These are phyloP conservation scores for Lenzites betulinus DNA, from an alignment of 768 basidiomycete genomes.

Conservation along the genomic window DNA sequence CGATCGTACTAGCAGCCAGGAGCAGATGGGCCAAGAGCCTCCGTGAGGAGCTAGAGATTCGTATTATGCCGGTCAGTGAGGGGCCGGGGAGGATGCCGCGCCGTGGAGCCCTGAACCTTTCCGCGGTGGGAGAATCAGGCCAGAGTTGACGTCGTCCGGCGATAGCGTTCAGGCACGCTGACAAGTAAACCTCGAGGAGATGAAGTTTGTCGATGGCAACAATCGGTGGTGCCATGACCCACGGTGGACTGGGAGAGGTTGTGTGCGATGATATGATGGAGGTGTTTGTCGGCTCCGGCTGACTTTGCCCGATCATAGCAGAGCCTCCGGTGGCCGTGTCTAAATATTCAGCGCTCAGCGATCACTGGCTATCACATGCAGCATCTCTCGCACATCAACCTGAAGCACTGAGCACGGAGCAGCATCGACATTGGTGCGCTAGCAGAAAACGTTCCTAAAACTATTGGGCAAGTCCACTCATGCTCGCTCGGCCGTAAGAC, in stretches of 20 bases:
- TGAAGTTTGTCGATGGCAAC: not conserved
- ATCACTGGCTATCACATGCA: no score
- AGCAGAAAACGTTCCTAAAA: no score
- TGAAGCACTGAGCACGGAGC: no score
- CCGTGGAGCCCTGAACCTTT: not conserved
- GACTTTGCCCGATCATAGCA: no score
- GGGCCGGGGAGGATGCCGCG: no score
- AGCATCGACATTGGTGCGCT: no score
- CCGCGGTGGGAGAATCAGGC: not conserved
- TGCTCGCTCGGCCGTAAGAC: no score
- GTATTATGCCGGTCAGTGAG: not conserved
- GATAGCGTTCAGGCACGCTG: not conserved
- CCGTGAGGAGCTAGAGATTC: not conserved
- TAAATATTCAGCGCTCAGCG: no score
- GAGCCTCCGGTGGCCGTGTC: no score
- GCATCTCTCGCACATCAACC: no score
- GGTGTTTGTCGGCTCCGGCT: not conserved
- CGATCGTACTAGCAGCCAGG: conserved; percentile 5
- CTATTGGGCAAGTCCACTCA: no score
- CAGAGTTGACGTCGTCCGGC: not conserved
- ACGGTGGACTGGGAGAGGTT: not conserved
- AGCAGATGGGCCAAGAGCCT: no score
- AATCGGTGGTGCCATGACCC: not conserved
- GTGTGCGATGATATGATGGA: not conserved
- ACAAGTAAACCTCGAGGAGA: not conserved